These are phyloP conservation scores for Macaranga tanarius DNA, from an alignment of 441 rosid genomes.

Conservation along the genomic window DNA sequence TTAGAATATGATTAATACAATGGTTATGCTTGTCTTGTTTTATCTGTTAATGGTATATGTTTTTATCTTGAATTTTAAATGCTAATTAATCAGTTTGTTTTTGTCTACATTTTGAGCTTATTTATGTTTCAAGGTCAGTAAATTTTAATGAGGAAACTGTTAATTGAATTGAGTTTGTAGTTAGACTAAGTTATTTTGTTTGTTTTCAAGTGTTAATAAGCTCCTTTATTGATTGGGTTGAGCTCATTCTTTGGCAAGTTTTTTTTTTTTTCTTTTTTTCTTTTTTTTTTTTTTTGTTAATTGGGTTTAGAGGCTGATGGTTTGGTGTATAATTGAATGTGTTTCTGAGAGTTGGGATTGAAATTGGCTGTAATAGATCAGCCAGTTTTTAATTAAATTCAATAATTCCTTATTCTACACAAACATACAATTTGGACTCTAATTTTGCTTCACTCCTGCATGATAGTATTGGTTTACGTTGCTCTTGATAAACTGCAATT, in stretches of 20 bases:
- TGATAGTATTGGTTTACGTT: not conserved
- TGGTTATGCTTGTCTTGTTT: not conserved
- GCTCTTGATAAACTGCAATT: not conserved
- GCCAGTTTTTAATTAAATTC: not conserved
- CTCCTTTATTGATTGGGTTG: not conserved
- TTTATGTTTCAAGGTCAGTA: not conserved
- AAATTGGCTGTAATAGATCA: not conserved
- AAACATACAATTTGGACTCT: not conserved
- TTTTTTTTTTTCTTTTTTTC: too few relatives aligned
- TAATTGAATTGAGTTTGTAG: not conserved
- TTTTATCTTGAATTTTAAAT: not conserved
- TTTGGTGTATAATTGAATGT: too few relatives aligned
- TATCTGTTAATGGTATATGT: not conserved
- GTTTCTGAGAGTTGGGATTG: not conserved
- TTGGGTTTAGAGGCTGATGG: not conserved
- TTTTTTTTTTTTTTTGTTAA: too few relatives aligned
- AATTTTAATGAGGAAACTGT: not conserved
- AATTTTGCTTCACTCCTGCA: not conserved
- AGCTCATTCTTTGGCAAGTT: too few relatives aligned
- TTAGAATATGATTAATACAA: constrained; percentile 11
- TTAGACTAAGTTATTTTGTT: not conserved
- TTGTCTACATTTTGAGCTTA: not conserved
- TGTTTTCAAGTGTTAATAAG: not conserved
- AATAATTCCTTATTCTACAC: not conserved
- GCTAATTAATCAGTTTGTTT: not conserved